phyloP scores from a whole-genome alignment of 2,329 filamentous ascomycete species.

The Cordyceps pruinosa region DNA sequence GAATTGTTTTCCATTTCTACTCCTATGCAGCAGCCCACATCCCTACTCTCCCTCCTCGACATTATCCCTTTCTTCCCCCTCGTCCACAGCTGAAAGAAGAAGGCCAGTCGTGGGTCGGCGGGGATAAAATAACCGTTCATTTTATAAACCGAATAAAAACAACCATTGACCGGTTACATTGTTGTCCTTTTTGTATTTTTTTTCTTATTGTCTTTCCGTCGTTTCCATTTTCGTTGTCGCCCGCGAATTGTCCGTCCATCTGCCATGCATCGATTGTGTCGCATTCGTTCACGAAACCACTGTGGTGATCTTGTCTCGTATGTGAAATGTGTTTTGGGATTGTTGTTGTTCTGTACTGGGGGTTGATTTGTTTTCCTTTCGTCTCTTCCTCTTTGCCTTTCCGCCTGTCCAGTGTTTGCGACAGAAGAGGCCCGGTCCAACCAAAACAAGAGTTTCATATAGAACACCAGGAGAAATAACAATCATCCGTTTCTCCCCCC shows the following conservation, averaged over 20 bases:
- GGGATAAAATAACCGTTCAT: constrained; percentile 9
- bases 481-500: constrained; percentile 8
- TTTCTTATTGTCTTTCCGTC: constrained; percentile 11
- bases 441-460: constrained; percentile 8
- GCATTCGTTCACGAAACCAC: constrained; percentile 4
- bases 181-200: constrained; percentile 10
- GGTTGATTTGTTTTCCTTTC: constrained; percentile 11
- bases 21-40: constrained; percentile 8
- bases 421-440: not conserved
- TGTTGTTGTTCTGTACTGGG: constrained; percentile 12
- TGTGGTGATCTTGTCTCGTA: not conserved
- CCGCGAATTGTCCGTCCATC: not conserved
- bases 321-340: constrained; percentile 11
- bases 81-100: not conserved
- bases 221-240: not conserved
- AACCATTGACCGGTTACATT: constrained; percentile 10
- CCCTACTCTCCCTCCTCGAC: not conserved
- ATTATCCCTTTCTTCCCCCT: constrained; percentile 1
- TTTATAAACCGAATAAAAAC: constrained; percentile 11
- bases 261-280: not conserved
- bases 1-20: constrained; percentile 11
- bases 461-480: constrained; percentile 8
- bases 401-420: not conserved
- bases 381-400: constrained; percentile 7
- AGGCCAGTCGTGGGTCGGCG: constrained; percentile 2